Conservation (phyloP, 352 stramenopile genomes). For the Thalassiosira hispida region DNA sequence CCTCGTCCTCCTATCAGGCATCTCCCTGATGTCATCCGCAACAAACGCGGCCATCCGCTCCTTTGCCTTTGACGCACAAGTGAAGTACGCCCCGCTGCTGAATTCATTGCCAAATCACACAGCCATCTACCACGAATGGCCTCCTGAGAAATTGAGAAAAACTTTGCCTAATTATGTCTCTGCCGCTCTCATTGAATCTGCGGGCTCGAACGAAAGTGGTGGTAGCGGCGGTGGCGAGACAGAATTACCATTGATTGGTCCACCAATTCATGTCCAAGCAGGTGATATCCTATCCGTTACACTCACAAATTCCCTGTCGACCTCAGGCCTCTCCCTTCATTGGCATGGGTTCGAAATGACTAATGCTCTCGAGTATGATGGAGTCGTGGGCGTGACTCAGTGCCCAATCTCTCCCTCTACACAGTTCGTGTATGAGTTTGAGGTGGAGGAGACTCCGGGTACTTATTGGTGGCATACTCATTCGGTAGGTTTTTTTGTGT, state of each 20-base stretch:
- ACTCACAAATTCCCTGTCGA: slow-evolving; percentile 24
- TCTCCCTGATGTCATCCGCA: background rate
- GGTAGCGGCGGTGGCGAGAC: too few relatives aligned
- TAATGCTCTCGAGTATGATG: slow-evolving; percentile 29
- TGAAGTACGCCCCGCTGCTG: slow-evolving; percentile 3
- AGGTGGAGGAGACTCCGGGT: slow-evolving; percentile 19
- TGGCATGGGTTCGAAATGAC: slow-evolving; percentile 26
- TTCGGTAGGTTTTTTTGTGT: background rate
- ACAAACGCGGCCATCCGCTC: background rate
- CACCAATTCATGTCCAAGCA: slow-evolving; percentile 33
- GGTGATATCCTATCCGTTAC: slow-evolving; percentile 12
- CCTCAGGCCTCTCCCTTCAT: slow-evolving; percentile 30
- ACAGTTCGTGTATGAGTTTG: slow-evolving; percentile 28
- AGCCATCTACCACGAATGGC: slow-evolving; percentile 16
- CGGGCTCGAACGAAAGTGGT: background rate
- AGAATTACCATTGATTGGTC: slow-evolving; percentile 16
- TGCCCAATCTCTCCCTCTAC: slow-evolving; percentile 21
- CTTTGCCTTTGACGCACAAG: slow-evolving; percentile 13
- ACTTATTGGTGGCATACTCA: slow-evolving; percentile 36
- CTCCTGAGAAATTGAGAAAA: slow-evolving; percentile 1
- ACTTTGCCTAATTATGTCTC: slow-evolving; percentile 8
- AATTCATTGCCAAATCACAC: slow-evolving; percentile 12
- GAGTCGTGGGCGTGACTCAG: slow-evolving; percentile 31
- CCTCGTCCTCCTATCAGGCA: background rate
- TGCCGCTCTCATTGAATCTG: background rate